Conservation (phyloP, 2,329 filamentous ascomycete species). For the Beauveria varroae region DNA sequence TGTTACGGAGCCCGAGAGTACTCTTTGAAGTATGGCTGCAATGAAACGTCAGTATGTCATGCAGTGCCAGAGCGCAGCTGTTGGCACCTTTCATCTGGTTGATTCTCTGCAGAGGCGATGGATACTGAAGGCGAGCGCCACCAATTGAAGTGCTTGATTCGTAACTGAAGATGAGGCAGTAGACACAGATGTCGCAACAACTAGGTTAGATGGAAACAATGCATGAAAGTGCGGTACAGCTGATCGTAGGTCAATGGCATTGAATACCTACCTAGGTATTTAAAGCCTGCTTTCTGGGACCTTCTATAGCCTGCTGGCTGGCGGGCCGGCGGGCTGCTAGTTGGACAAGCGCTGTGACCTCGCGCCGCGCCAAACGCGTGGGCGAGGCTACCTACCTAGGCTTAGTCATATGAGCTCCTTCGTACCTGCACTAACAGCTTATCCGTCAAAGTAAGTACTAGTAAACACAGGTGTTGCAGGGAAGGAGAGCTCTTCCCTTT, state of each 20-base stretch:
- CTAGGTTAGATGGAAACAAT: no score
- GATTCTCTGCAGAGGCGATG: neutral
- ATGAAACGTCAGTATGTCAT: conserved; percentile 14
- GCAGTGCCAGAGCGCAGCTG: neutral
- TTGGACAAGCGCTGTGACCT: neutral
- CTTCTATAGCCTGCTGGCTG: neutral
- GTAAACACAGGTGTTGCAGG: neutral
- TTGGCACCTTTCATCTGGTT: conserved; percentile 3
- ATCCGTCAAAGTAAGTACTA: neutral
- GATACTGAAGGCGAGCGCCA: neutral
- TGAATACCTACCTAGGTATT: no score
- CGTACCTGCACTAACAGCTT: conserved; percentile 1
- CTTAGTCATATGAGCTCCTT: conserved; percentile 1
- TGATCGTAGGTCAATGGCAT: no score
- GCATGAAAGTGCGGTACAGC: no score
- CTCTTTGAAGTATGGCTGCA: conserved; percentile 82
- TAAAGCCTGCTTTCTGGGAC: neutral
- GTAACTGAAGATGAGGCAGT: no score
- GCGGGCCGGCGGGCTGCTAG: no score
- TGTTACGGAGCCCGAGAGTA: conserved; percentile 90
- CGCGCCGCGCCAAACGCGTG: neutral
- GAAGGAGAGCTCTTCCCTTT: neutral
- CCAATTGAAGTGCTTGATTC: neutral
- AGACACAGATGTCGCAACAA: no score
- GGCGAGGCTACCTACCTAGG: neutral